Conservation (phyloP, 1,284 basidiomycete species). For the Melampsora allii-populina region DNA sequence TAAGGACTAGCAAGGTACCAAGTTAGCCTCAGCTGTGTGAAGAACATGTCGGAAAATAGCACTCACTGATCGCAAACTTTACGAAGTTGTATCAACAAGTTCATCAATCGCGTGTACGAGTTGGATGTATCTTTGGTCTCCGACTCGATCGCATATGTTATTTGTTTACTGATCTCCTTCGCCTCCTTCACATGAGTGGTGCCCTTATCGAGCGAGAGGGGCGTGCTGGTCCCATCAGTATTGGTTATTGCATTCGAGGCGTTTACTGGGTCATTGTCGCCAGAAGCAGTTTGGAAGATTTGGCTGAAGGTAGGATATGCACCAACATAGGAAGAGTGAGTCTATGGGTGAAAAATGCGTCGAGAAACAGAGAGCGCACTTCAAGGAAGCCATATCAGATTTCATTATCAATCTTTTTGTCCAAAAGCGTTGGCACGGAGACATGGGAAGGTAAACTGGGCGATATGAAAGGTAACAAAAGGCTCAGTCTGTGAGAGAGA, state of each 20-base stretch:
- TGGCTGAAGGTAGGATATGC: neutral
- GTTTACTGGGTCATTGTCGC: neutral
- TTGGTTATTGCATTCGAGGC: slow-evolving; percentile 48
- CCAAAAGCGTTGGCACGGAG: slow-evolving; percentile 64
- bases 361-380: neutral
- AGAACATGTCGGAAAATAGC: neutral
- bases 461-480: neutral
- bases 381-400: slow-evolving; percentile 55
- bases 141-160: slow-evolving; percentile 29
- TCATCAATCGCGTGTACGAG: slow-evolving; percentile 60
- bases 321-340: neutral
- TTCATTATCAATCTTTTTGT: slow-evolving; percentile 59
- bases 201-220: slow-evolving; percentile 52
- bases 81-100: slow-evolving; percentile 60
- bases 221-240: slow-evolving; percentile 55
- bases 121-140: slow-evolving; percentile 13
- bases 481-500: neutral
- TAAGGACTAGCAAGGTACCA: slow-evolving; percentile 57
- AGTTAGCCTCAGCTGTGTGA: neutral
- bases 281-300: neutral
- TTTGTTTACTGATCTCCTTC: slow-evolving; percentile 3
- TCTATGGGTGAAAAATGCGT: too few species aligned
- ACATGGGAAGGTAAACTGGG: slow-evolving; percentile 54
- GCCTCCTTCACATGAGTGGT: slow-evolving; percentile 43
- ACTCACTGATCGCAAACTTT: slow-evolving; percentile 61